A percentile compares a stretch with the other conserved stretches of the same genome.
These are phyloP conservation scores for Candida berthetii DNA, from an alignment of 805 yeast species.

Conservation along the genomic window DNA sequence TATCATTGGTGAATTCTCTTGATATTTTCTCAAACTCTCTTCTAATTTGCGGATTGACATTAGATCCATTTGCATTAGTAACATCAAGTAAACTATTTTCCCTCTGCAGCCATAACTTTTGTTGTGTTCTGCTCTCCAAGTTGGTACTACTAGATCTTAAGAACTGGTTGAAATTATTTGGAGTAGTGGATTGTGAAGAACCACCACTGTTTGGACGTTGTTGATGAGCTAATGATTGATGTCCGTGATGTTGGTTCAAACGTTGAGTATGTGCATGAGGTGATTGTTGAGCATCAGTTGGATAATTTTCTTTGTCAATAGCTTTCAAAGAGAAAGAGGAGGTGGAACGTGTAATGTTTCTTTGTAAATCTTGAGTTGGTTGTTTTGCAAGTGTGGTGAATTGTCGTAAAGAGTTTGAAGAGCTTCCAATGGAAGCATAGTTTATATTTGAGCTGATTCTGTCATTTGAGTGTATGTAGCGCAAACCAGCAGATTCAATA, in stretches of 20 bases:
- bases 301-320: conserved; percentile 11
- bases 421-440: conserved; percentile 6
- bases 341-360: conserved; percentile 7
- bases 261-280: too few relatives aligned
- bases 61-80: conserved; percentile 8
- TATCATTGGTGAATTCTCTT: conserved; percentile 63
- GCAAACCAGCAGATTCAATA: conserved; percentile 2
- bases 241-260: neutral
- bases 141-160: conserved; percentile 29
- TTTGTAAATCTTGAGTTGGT: conserved; percentile 1
- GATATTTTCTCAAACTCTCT: conserved; percentile 77
- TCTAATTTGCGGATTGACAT: conserved; percentile 43
- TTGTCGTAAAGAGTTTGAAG: conserved; percentile 17
- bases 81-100: conserved; percentile 66
- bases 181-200: conserved; percentile 15
- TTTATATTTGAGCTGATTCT: conserved; percentile 11
- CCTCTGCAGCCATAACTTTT: conserved; percentile 76
- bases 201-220: too few relatives aligned
- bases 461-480: conserved; percentile 23
- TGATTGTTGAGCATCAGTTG: neutral
- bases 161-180: conserved; percentile 35
- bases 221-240: neutral
- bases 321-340: conserved; percentile 10
- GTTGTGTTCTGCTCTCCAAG: conserved; percentile 72
- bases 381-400: conserved; percentile 13